Conservation (phyloP, 1,139 yeast genomes). For the Sugiyamaella xylanicola region DNA sequence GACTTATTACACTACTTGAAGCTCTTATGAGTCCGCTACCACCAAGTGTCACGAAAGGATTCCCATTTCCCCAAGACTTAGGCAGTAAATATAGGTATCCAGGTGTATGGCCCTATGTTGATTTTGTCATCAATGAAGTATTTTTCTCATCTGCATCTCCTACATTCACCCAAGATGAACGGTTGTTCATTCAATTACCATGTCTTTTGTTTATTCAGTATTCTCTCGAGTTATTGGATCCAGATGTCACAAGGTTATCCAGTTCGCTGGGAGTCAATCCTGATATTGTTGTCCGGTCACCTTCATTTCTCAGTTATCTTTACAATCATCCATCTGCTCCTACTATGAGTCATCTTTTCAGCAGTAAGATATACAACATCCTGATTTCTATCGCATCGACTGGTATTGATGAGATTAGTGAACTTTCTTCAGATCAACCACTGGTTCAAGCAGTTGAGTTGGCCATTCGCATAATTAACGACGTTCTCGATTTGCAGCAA, state of each 20-base stretch:
- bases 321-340: constrained; percentile 70
- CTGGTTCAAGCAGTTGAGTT: constrained; percentile 43
- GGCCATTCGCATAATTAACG: constrained; percentile 50
- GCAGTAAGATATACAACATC: constrained; percentile 57
- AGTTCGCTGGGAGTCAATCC: constrained; percentile 44
- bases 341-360: constrained; percentile 61
- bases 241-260: constrained; percentile 55
- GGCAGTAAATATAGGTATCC: constrained; percentile 60
- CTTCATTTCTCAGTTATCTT: constrained; percentile 45
- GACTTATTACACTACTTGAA: constrained; percentile 59
- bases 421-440: constrained; percentile 39
- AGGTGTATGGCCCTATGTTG: constrained; percentile 83
- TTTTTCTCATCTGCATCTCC: constrained; percentile 51
- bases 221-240: constrained; percentile 65
- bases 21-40: constrained; percentile 40
- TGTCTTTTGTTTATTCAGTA: constrained; percentile 55
- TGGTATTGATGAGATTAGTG: constrained; percentile 59
- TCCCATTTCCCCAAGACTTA: constrained; percentile 65
- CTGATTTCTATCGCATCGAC: constrained; percentile 57
- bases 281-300: constrained; percentile 52
- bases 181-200: constrained; percentile 53
- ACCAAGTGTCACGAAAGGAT: constrained; percentile 30
- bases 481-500: constrained; percentile 57
- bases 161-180: constrained; percentile 44
- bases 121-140: constrained; percentile 66